Conservation (phyloP, 2,329 filamentous ascomycete species). For the Phyllosticta citribraziliensis region DNA sequence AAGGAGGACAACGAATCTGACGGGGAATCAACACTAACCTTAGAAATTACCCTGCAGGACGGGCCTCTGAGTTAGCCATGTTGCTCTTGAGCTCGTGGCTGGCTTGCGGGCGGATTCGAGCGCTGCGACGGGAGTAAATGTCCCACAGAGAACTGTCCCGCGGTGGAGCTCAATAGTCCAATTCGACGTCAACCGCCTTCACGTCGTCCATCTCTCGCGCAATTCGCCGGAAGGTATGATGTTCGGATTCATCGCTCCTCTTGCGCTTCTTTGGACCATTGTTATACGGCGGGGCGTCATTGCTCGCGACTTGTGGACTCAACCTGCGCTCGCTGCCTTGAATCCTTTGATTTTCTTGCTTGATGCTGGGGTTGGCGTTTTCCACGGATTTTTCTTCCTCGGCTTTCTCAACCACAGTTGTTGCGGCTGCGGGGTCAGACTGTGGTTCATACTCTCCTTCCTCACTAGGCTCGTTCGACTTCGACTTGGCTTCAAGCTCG, state of each 20-base stretch:
- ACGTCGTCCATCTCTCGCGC: constrained; percentile 18
- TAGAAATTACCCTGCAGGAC: neutral
- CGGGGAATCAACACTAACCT: constrained; percentile 1
- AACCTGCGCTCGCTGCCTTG: neutral
- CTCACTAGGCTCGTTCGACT: constrained; percentile 8
- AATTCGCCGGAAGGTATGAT: constrained; percentile 11
- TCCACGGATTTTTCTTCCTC: no score
- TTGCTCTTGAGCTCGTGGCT: neutral
- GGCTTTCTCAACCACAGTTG: neutral
- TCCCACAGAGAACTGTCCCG: neutral
- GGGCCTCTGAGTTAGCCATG: neutral
- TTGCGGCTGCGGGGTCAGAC: neutral
- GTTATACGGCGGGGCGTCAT: neutral
- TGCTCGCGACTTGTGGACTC: no score
- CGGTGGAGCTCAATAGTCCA: constrained; percentile 37
- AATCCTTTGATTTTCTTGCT: neutral
- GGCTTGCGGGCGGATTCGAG: neutral
- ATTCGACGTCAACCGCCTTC: constrained; percentile 28
- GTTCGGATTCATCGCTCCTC: neutral
- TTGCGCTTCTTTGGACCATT: neutral
- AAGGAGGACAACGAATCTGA: constrained; percentile 3
- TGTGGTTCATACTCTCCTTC: constrained; percentile 17
- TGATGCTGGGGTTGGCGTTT: neutral
- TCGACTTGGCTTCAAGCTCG: constrained; percentile 11
- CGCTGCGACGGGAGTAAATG: no score